phyloP scores from a whole-genome alignment of 2,329 filamentous ascomycete genomes.

The Cordyceps farinosa region DNA sequence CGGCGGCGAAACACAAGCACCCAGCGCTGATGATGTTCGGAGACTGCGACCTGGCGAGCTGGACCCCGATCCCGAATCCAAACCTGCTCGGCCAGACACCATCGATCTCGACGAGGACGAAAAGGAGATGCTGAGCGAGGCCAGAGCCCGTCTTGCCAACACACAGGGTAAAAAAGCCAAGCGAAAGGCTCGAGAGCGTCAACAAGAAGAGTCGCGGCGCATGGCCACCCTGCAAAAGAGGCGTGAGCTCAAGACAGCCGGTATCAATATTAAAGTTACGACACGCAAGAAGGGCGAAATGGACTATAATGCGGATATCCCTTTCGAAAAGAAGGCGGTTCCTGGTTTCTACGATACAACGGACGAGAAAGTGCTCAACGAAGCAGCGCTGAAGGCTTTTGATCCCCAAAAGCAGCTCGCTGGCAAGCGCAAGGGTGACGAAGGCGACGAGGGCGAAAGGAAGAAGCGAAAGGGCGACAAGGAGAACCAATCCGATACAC shows the following conservation, averaged over 20 bases:
- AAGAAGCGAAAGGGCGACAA: slow-evolving; percentile 91
- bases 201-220: slow-evolving; percentile 89
- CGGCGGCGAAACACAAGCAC: slow-evolving; percentile 81
- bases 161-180: slow-evolving; percentile 99
- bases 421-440: slow-evolving; percentile 91
- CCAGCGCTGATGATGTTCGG: slow-evolving; percentile 88
- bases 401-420: slow-evolving; percentile 87
- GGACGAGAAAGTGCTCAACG: slow-evolving; percentile 77
- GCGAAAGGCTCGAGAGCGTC: slow-evolving; percentile 90
- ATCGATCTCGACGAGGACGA: slow-evolving; percentile 98
- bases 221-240: slow-evolving; percentile 91
- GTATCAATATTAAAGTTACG: slow-evolving; percentile 95
- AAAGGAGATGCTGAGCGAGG: slow-evolving; percentile 98
- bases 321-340: slow-evolving; percentile 89
- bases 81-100: slow-evolving; percentile 91
- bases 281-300: slow-evolving; percentile 94
- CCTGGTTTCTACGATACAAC: slow-evolving; percentile 89
- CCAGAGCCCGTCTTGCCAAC: slow-evolving; percentile 90
- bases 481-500: slow-evolving; percentile 69
- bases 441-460: slow-evolving; percentile 75
- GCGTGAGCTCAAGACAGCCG: slow-evolving; percentile 92
- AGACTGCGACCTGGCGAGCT: slow-evolving; percentile 86
- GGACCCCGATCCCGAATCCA: slow-evolving; percentile 95
- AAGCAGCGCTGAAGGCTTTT: slow-evolving; percentile 77
- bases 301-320: slow-evolving; percentile 99